Conservation (phyloP, 2,329 filamentous ascomycete genomes). For the Trichoderma harzianum region DNA sequence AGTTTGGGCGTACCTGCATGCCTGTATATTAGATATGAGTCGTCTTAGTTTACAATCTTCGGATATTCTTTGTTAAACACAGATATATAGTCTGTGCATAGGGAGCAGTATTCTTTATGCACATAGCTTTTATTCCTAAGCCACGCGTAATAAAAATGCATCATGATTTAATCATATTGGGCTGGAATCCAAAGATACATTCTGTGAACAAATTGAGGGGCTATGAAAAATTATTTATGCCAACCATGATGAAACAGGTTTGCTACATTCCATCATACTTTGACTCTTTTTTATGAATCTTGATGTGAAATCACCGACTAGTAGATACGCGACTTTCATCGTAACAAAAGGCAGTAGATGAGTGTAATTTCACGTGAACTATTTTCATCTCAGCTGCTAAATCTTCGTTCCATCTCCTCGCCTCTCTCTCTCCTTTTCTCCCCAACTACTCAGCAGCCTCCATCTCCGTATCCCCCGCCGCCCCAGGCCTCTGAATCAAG, state of each 20-base stretch:
- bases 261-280: not conserved
- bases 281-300: not conserved
- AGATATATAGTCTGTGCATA: not conserved
- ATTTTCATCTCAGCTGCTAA: not conserved
- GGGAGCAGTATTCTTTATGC: not conserved
- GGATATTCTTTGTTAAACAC: not conserved
- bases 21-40: conserved; percentile 19
- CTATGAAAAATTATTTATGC: not conserved
- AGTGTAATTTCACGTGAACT: not conserved
- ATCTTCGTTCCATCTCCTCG: not conserved
- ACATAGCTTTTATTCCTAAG: not conserved
- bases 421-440: conserved; percentile 4
- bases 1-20: conserved; percentile 1
- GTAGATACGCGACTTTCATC: not conserved
- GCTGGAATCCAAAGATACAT: not conserved
- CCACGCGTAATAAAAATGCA: not conserved
- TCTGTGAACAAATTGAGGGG: not conserved
- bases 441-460: conserved; percentile 27
- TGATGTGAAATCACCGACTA: not conserved
- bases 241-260: not conserved
- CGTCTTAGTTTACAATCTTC: not conserved
- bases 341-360: not conserved
- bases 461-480: conserved; percentile 37
- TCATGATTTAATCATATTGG: not conserved
- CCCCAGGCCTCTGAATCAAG: conserved; percentile 57